These are phyloP conservation scores for Immersiporthe knoxdaviesiana DNA, from an alignment of 2,329 filamentous ascomycete genomes.

Conservation along the genomic window DNA sequence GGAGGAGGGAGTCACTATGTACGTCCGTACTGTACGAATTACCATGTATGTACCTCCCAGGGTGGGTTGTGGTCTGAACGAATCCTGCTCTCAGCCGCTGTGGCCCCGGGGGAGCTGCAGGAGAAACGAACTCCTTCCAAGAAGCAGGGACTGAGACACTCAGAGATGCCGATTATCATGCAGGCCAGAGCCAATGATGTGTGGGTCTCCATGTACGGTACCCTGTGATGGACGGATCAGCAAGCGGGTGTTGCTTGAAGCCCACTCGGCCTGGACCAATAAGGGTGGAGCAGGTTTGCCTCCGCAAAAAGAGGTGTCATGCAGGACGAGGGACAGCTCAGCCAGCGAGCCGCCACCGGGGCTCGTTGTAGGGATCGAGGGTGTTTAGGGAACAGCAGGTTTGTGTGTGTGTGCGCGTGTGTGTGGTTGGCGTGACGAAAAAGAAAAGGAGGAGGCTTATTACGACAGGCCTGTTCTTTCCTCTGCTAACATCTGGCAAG, in stretches of 20 bases:
- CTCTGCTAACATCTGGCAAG: background rate
- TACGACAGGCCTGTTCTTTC: background rate
- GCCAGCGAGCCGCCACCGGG: background rate
- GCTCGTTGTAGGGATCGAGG: background rate
- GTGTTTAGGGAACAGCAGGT: background rate
- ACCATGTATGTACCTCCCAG: background rate
- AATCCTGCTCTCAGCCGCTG: background rate
- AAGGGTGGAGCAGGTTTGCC: background rate
- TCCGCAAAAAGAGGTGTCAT: background rate
- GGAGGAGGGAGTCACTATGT: too few species aligned
- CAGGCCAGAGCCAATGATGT: slow-evolving; percentile 22
- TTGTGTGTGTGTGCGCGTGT: background rate
- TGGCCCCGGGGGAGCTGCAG: background rate
- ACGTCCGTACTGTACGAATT: too few species aligned
- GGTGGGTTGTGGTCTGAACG: background rate
- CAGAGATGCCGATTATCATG: slow-evolving; percentile 23
- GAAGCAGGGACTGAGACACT: slow-evolving; percentile 22
- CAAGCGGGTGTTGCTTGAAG: background rate
- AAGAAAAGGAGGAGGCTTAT: background rate
- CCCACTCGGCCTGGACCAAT: background rate
- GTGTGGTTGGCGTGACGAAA: background rate
- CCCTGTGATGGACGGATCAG: background rate
- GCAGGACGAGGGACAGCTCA: slow-evolving; percentile 4
- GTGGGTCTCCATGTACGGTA: background rate
- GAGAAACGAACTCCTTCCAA: slow-evolving; percentile 17